Base-by-base conservation (phyloP, 768 basidiomycete species). In the Leccinum longicurvipes region DNA sequence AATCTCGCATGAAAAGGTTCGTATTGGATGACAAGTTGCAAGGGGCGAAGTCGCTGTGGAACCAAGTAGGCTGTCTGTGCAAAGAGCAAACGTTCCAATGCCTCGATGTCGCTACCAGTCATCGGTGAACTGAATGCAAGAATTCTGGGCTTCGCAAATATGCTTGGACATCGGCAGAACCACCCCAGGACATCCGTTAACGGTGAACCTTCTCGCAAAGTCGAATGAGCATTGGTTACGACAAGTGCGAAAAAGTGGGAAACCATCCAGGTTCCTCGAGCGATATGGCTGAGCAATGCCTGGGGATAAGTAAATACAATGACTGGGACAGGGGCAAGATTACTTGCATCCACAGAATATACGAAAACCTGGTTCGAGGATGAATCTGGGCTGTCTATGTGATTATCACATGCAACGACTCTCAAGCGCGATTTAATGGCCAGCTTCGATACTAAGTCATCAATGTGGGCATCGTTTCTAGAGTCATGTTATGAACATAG, bases 11-110 rank as follows among this genome's bases (percentile, higher is more conserved):
- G 54, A 9, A 71, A 60, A 19, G 73, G 55, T 41, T 82, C 81
- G 56, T 86, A 88, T 27, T 78, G 69, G 25, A 87, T 68, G 21
- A 87, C 78, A 3, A 79, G 56, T 63, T 87, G 84, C 25, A 64
- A 69, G 12, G 83, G 82, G 17, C 67, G 66, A 61, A 76, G 72
- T 27, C 69, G 39, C 68, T 67, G 28, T 71, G 66, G 58, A 70
- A 66, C 48, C 70, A 70, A 36, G n/a, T 76, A 75, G 58, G 66
- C 69, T 31, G 77, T 67, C 59, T 72, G 70, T 34, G 76, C 72
- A 60, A 77, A 67, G 34, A 83, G 61, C 0, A 71, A 63, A 27
- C 60, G 62, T 63, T 80, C 77, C 45, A 81, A 64, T 49, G 71
- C 68, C 27, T 76, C 58, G 56, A 75, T 70, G 49, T 72, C 68